A percentile compares a stretch with the other conserved stretches of the same genome.
Evolutionary conservation across 495 filamentous ascomycete species (phyloP).

Genomic region (Cryomyces minteri): DNA sequence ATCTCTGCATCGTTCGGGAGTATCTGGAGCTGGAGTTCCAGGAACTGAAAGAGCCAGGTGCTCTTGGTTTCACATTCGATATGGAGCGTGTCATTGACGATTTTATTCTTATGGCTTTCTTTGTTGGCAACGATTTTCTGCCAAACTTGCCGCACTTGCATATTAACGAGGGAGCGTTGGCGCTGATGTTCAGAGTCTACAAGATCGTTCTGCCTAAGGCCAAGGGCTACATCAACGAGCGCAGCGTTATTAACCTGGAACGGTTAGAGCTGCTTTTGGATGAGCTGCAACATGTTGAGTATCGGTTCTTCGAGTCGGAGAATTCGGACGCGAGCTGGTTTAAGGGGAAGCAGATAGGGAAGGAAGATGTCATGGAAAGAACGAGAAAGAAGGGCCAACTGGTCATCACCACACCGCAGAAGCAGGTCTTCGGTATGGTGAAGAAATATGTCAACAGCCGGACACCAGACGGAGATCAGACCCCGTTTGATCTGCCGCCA

Average conservation of each 20-base stretch:
- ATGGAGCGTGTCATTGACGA: conserved; percentile 97
- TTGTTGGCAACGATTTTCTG: conserved; percentile 98
- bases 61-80: conserved; percentile 64
- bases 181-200: conserved; percentile 94
- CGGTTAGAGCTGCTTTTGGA: conserved; percentile 64
- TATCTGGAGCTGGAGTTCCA: conserved; percentile 96
- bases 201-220: conserved; percentile 74
- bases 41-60: conserved; percentile 63
- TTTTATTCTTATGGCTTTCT: conserved; percentile 99
- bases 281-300: conserved; percentile 69
- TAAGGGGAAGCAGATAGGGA: conserved; percentile 56
- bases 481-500: conserved; percentile 48
- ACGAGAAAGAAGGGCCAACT: conserved; percentile 39
- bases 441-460: conserved; percentile 62
- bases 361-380: conserved; percentile 42
- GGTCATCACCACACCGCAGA: conserved; percentile 64
- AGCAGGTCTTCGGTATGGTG: conserved; percentile 60
- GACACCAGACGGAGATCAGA: conserved; percentile 21
- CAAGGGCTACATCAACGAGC: conserved; percentile 92
- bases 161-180: conserved; percentile 94
- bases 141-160: conserved; percentile 91
- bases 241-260: conserved; percentile 72
- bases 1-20: conserved; percentile 92
- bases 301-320: conserved; percentile 80
- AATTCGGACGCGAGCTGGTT: conserved; percentile 82